These are phyloP conservation scores for Aspergillus hortae DNA, from an alignment of 2,329 filamentous ascomycete genomes.

Conservation along the genomic window DNA sequence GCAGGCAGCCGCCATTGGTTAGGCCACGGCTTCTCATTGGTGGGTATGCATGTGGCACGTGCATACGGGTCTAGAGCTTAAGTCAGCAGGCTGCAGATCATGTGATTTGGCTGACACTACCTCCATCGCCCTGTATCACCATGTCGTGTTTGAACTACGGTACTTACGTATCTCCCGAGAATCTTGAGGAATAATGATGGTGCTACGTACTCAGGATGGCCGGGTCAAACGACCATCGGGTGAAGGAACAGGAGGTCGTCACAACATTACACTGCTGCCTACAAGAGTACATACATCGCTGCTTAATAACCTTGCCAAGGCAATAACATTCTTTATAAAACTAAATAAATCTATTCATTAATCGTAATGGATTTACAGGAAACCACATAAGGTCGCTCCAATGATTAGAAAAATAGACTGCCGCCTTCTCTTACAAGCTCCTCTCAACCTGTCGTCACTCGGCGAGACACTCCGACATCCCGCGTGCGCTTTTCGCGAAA, in stretches of 20 bases:
- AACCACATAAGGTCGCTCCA: no score
- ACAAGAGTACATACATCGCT: no score
- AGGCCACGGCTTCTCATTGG: conserved; percentile 1
- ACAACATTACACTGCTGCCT: no score
- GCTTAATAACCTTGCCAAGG: no score
- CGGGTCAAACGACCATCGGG: no score
- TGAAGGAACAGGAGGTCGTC: no score
- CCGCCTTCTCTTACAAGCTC: neutral
- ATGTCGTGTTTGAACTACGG: no score
- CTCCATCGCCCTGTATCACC: neutral
- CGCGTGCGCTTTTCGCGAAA: conserved; percentile 62
- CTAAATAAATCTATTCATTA: neutral
- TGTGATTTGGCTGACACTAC: neutral
- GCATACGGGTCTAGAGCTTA: neutral
- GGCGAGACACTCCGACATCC: conserved; percentile 36
- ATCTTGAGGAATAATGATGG: neutral
- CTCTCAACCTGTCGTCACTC: conserved; percentile 35
- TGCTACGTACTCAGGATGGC: neutral
- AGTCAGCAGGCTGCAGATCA: neutral
- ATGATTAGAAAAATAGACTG: no score
- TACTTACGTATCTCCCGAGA: no score
- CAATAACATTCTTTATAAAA: neutral
- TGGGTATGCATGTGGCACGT: conserved; percentile 5
- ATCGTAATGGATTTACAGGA: neutral
- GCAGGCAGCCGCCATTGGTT: conserved; percentile 28